These are phyloP conservation scores for Suillus hirtellus DNA, from an alignment of 768 basidiomycete species.

Conservation along the genomic window DNA sequence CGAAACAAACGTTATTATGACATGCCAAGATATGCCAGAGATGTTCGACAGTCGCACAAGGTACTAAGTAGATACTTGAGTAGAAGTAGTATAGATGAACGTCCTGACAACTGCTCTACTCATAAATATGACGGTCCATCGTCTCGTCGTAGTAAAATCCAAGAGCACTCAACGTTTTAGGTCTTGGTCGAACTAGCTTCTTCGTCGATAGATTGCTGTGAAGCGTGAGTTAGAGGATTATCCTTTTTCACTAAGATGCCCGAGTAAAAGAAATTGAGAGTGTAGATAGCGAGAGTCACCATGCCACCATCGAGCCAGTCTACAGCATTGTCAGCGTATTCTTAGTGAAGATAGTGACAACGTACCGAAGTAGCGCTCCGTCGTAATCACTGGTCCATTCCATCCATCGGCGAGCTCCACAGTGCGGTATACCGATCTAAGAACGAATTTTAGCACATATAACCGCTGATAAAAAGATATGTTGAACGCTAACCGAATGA, in stretches of 20 bases:
- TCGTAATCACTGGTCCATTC: constrained; percentile 48
- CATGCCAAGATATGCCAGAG: not conserved
- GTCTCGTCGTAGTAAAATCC: no score
- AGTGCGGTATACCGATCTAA: constrained; percentile 18
- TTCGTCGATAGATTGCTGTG: not conserved
- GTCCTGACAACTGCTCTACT: not conserved
- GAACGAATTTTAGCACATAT: not conserved
- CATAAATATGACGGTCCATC: not conserved
- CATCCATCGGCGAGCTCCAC: constrained; percentile 32
- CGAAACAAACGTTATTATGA: not conserved
- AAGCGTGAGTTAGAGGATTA: no score
- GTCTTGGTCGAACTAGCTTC: not conserved
- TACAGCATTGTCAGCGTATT: constrained; percentile 19
- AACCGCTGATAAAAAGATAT: not conserved
- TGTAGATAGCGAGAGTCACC: constrained; percentile 46
- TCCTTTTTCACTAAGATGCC: constrained; percentile 33
- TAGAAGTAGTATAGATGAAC: not conserved
- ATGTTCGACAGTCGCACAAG: not conserved
- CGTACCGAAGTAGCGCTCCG: constrained; percentile 50
- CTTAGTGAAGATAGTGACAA: not conserved
- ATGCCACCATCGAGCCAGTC: constrained; percentile 53
- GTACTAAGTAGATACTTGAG: not conserved
- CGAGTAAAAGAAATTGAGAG: constrained; percentile 48
- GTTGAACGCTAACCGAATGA: constrained; percentile 42
- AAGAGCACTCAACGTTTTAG: not conserved